These are phyloP conservation scores for Fusarium torreyae DNA, from an alignment of 2,329 filamentous ascomycete species.

Conservation along the genomic window DNA sequence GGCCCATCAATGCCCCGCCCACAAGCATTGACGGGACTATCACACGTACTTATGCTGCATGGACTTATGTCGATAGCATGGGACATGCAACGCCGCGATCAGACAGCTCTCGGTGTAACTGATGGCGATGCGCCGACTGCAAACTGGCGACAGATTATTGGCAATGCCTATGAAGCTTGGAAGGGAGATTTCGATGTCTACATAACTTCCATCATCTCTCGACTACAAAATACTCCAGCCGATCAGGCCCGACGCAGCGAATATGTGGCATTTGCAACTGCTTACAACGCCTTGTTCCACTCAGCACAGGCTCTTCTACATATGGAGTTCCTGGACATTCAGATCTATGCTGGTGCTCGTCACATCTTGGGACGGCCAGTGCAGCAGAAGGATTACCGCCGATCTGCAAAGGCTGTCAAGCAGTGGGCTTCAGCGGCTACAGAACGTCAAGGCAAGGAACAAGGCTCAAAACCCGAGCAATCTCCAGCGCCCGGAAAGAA, in stretches of 20 bases:
- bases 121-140: background rate
- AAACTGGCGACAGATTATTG: conserved; percentile 10
- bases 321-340: conserved; percentile 10
- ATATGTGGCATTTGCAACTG: conserved; percentile 11
- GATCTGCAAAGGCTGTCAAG: conserved; percentile 6
- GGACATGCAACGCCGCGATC: conserved; percentile 74
- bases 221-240: background rate
- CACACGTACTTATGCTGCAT: conserved; percentile 69
- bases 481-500: background rate
- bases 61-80: conserved; percentile 75
- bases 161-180: conserved; percentile 4
- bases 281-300: conserved; percentile 8
- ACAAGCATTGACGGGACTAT: conserved; percentile 56
- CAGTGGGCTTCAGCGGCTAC: background rate
- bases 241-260: background rate
- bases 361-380: conserved; percentile 11
- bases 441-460: background rate
- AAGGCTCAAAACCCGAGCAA: background rate
- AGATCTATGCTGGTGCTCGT: conserved; percentile 11
- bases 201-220: conserved; percentile 8
- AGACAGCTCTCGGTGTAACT: conserved; percentile 65
- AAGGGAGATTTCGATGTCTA: conserved; percentile 4
- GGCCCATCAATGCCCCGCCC: conserved; percentile 1
- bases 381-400: conserved; percentile 10
- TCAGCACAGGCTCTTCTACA: conserved; percentile 10